Conservation (phyloP, 2,329 filamentous ascomycete species). For the Pestalotiopsis sp. region DNA sequence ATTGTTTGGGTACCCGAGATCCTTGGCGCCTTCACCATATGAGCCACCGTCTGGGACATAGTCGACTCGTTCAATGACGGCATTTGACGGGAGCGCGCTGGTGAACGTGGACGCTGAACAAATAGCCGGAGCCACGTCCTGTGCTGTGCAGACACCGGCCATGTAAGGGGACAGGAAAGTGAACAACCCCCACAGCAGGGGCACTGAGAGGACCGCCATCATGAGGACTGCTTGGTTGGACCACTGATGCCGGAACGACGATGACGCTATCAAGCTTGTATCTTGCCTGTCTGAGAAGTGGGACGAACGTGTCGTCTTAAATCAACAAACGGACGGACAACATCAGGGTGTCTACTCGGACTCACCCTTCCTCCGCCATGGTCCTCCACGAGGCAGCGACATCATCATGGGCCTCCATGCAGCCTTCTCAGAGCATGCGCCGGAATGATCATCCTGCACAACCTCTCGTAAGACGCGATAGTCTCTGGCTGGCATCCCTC, state of each 20-base stretch:
- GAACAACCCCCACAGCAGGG: conserved; percentile 6
- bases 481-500: neutral
- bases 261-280: neutral
- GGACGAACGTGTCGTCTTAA: neutral
- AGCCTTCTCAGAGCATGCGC: neutral
- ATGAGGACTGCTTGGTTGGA: neutral
- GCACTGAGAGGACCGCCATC: conserved; percentile 6
- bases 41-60: conserved; percentile 1
- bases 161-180: neutral
- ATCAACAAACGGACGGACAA: conserved; percentile 1
- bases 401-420: neutral
- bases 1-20: conserved; percentile 29
- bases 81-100: neutral
- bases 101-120: conserved; percentile 7
- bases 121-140: neutral
- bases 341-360: neutral
- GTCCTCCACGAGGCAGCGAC: neutral
- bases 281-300: neutral
- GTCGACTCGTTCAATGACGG: conserved; percentile 10
- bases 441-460: neutral
- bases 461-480: neutral
- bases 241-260: neutral
- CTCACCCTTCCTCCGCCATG: neutral
- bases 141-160: neutral
- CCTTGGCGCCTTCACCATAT: conserved; percentile 8